Evolutionary conservation across 2,329 filamentous ascomycete genomes (phyloP), one percentile per base, ranked within the genome.

Genomic region (Gremmenia infestans): DNA sequence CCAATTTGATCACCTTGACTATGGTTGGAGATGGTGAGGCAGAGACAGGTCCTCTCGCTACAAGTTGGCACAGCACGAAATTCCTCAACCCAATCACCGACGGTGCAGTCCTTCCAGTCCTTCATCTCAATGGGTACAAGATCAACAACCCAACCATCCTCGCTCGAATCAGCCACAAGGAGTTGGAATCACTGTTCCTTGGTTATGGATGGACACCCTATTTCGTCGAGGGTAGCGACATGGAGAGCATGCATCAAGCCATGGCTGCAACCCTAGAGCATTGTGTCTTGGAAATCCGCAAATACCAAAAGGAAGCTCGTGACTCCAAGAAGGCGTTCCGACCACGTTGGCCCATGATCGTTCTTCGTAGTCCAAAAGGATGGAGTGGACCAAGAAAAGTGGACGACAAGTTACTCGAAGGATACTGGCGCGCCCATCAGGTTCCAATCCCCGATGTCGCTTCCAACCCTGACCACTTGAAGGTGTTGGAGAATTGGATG

Each of bases 81-180:
- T 91, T 91, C 72, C 78, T 92, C 61, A 91, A 91, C 68, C 88
- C 88, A 4, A 86, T 89, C 63, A 86, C 81, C 0, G 88, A 91
- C 65, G 88, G 88, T 32, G 88, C 87, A 39, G 88, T 92, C 7
- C 77, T 92, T 1, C 88, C 88, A 0, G 83, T 92, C 5, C 78
- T 92, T 11, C 87, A 92, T 70, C 77, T 92, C 36, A 92, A 92
- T 65, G 88, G 88, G 48, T 92, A 91, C 79, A 92, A 92, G 77
- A 91, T 91, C 76, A 89, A 89, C 76, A 89, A 90, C 71, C 87
- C 87, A 8, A 91, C 85, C 5, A 68, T 92, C 0, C 79, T 91
- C 15, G 83, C 88, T 14, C 83, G 88, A 62, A 86, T 92, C 67
- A 81, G 82, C 45, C 87, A 91, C 69, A 81, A 87, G 59, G 88